Base-by-base conservation (phyloP, 2,329 filamentous ascomycete genomes). In the Epichloe coenophiala region DNA sequence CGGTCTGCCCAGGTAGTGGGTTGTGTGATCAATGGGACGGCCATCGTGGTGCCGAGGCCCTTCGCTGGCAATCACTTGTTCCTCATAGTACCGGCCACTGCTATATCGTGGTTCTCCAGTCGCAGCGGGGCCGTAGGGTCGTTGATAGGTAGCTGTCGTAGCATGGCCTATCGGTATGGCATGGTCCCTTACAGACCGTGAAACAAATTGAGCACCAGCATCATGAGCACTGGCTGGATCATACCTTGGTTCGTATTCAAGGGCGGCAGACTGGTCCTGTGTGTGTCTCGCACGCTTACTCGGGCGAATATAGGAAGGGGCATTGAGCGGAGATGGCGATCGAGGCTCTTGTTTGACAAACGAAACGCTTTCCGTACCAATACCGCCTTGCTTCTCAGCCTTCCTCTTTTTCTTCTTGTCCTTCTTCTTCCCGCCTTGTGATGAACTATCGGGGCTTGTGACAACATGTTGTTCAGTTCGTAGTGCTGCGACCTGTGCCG, bases 341-440 rank as follows among this genome's bases (percentile, higher is more conserved):
- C 71, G 72, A n/a, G 81, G 81, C 60, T 85, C 81, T 23, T 74
- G 67, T 59, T 84, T 85, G 58, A 84, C 81, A 55, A 74, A 72
- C 9, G 78, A 76, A 36, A 71, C 73, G 38, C 63, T 65, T 48
- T 73, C 71, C 41, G 66, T 60, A 54, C 75, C 74, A 47, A 63
- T 67, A 61, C 64, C 71, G 61, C 65, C 71, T 68, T 71, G 70
- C 58, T 65, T 68, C 53, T 76, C 76, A 41, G 71, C 69, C 66
- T 74, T 70, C 66, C 74, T 73, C 56, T 71, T 76, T 61, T 77
- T 81, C 58, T 74, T 75, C 53, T 69, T 75, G 23, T 61, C 61
- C 53, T 68, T 75, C 57, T 71, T 78, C 59, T 70, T 77, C 8
- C 69, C 70, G 38, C 70, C 72, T 56, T 75, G 77, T 0, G 78